phyloP scores from a whole-genome alignment of 2,329 filamentous ascomycete genomes.

The Emericellopsis cladophorae region DNA sequence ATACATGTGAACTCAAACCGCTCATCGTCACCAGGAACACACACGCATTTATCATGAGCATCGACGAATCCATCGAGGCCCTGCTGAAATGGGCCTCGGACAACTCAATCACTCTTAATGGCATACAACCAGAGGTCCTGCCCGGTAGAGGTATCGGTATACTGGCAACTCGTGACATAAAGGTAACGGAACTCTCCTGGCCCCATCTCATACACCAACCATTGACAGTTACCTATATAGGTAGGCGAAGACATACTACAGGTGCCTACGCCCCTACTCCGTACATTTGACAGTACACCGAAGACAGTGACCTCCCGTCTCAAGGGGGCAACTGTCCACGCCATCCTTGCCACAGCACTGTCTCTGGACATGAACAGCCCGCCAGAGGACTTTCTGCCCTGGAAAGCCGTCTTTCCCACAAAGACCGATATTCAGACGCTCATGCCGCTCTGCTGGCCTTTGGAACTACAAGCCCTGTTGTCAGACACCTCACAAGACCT shows the following conservation, averaged over 20 bases:
- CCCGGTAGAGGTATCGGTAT: slow-evolving; percentile 68
- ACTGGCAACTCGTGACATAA: slow-evolving; percentile 50
- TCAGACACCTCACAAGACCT: slow-evolving; percentile 29
- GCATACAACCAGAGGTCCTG: slow-evolving; percentile 53
- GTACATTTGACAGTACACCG: slow-evolving; percentile 50
- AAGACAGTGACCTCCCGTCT: slow-evolving; percentile 36
- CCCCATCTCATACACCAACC: neutral
- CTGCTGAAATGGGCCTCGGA: slow-evolving; percentile 57
- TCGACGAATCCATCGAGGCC: neutral
- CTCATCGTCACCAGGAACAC: too few relatives aligned
- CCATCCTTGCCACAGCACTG: slow-evolving; percentile 58
- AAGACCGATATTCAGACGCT: slow-evolving; percentile 38
- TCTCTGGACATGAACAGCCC: slow-evolving; percentile 41
- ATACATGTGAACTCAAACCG: too few relatives aligned
- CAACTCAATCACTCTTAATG: slow-evolving; percentile 54
- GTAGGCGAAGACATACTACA: slow-evolving; percentile 43
- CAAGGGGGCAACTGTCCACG: slow-evolving; percentile 48
- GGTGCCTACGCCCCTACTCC: slow-evolving; percentile 50
- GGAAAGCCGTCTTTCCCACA: slow-evolving; percentile 57
- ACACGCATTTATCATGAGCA: neutral
- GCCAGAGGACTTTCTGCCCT: slow-evolving; percentile 27
- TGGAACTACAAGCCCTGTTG: slow-evolving; percentile 29
- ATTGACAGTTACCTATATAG: slow-evolving; percentile 14
- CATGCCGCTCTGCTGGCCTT: slow-evolving; percentile 31
- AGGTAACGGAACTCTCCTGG: slow-evolving; percentile 43